Percentiles rank a stretch among this genome's conserved stretches.
phyloP scores from a whole-genome alignment of 2,329 filamentous ascomycete species.

The Ilyonectria sp. region DNA sequence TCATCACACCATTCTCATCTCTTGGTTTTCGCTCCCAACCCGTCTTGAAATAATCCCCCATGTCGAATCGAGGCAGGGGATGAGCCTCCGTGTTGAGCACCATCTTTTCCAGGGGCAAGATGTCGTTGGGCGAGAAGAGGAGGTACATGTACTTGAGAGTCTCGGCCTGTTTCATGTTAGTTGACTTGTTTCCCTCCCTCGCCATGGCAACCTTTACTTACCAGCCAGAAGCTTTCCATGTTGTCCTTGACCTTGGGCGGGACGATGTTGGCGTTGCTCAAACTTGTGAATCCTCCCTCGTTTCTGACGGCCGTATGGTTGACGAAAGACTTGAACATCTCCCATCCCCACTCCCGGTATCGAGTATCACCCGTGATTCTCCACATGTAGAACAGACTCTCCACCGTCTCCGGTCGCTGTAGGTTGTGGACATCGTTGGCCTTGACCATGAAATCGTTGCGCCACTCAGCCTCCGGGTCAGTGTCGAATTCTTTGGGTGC shows the following conservation, averaged over 20 bases:
- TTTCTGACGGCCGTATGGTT: conserved; percentile 86
- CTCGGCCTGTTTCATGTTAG: conserved; percentile 76
- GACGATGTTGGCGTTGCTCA: conserved; percentile 80
- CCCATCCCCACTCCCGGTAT: conserved; percentile 98
- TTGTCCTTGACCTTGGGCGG: conserved; percentile 85
- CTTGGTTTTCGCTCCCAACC: conserved; percentile 84
- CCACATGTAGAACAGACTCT: conserved; percentile 98
- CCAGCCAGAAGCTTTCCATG: conserved; percentile 99
- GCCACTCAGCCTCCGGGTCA: conserved; percentile 75
- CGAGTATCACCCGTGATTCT: conserved; percentile 91
- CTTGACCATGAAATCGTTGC: conserved; percentile 85
- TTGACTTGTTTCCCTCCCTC: background rate
- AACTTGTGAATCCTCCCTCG: conserved; percentile 85
- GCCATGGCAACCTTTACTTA: conserved; percentile 59
- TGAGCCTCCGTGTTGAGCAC: conserved; percentile 98
- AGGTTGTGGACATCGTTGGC: conserved; percentile 91
- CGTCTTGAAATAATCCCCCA: conserved; percentile 80
- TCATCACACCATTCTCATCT: conserved; percentile 60
- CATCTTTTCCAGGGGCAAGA: conserved; percentile 87
- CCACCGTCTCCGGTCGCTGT: conserved; percentile 96
- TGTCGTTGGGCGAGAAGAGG: conserved; percentile 86
- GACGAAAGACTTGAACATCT: conserved; percentile 95
- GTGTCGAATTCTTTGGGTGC: conserved; percentile 66
- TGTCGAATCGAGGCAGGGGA: conserved; percentile 87
- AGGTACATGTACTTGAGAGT: conserved; percentile 98